phyloP scores from a whole-genome alignment of 371 early-diverging fungal genomes.

The Mortierella sp. region DNA sequence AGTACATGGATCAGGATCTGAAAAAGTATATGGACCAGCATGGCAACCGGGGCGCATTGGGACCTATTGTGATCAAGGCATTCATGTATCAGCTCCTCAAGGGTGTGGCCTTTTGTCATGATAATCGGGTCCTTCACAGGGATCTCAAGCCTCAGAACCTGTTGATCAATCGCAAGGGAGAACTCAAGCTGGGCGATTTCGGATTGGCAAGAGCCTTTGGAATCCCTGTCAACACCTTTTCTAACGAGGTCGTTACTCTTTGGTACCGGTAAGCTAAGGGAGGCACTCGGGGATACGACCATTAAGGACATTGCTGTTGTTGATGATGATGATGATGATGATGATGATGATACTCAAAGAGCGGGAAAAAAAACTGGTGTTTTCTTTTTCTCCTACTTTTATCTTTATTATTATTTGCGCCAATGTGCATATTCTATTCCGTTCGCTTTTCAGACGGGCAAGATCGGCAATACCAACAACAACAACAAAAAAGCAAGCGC shows the following conservation, averaged over 20 bases:
- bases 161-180: constrained; percentile 89
- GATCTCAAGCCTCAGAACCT: constrained; percentile 98
- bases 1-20: constrained; percentile 98
- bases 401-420: constrained; percentile 34
- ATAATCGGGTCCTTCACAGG: constrained; percentile 95
- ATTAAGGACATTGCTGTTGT: not conserved
- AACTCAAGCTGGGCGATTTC: constrained; percentile 96
- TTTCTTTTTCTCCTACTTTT: constrained; percentile 18
- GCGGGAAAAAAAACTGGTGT: not conserved
- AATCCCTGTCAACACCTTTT: constrained; percentile 96
- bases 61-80: constrained; percentile 77
- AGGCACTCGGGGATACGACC: not conserved
- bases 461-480: not conserved
- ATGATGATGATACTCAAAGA: not conserved
- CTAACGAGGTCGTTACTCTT: constrained; percentile 98
- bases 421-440: constrained; percentile 20
- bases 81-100: constrained; percentile 92
- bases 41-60: constrained; percentile 80
- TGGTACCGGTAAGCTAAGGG: constrained; percentile 74
- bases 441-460: constrained; percentile 12
- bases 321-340: not conserved
- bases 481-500: not conserved
- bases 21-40: constrained; percentile 95
- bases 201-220: constrained; percentile 98
- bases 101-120: constrained; percentile 97